Evolutionary conservation across 2,329 filamentous ascomycete species (phyloP).

Genomic region (Zymoseptoria passerinii): DNA sequence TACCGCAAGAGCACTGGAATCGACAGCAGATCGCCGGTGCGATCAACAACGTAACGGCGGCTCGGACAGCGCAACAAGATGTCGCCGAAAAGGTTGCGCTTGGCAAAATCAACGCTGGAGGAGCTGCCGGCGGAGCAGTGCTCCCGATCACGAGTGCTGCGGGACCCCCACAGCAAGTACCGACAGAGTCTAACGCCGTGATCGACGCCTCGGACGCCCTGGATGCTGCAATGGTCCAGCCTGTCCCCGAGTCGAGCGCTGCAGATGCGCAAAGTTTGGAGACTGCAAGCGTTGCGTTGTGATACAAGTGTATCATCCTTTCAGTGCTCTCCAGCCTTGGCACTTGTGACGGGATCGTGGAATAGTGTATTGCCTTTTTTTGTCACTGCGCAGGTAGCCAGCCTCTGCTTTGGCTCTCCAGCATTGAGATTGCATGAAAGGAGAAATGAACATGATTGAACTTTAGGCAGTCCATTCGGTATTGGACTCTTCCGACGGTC

Average conservation of each 20-base stretch:
- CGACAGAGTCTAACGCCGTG: neutral
- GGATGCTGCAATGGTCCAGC: neutral
- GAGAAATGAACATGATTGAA: too few relatives aligned
- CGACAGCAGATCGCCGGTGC: constrained; percentile 23
- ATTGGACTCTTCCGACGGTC: neutral
- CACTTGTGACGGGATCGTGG: neutral
- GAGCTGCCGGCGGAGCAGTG: neutral
- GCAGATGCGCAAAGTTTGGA: neutral
- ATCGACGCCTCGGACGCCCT: neutral
- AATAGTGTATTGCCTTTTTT: too few relatives aligned
- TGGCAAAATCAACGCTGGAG: neutral
- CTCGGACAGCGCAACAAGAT: constrained; percentile 18
- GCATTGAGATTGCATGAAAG: too few relatives aligned
- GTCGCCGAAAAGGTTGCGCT: constrained; percentile 4
- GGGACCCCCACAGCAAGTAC: neutral
- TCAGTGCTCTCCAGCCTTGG: neutral
- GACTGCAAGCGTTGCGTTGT: neutral
- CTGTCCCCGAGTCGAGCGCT: neutral
- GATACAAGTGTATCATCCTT: neutral
- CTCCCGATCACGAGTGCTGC: neutral
- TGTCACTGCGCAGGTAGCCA: too few relatives aligned
- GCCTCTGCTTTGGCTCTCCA: too few relatives aligned
- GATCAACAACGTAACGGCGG: constrained; percentile 23
- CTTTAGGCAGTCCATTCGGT: too few relatives aligned
- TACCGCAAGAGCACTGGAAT: constrained; percentile 26